These are phyloP conservation scores for Candida ascalaphidarum DNA, from an alignment of 805 yeast species.

Conservation along the genomic window DNA sequence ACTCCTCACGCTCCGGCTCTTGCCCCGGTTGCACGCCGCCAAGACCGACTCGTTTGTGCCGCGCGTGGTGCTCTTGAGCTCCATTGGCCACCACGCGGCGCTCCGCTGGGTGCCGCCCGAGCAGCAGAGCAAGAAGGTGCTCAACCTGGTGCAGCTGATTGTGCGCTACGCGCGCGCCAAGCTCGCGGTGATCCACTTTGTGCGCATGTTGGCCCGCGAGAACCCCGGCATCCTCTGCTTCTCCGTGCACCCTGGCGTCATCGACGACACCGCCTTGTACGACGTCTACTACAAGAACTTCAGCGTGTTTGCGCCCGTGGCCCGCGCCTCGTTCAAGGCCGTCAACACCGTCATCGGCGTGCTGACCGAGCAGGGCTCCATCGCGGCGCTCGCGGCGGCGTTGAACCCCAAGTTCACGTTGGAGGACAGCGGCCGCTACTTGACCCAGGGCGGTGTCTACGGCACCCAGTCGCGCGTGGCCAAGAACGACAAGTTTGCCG, in stretches of 20 bases:
- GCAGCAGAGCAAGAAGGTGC: slow-evolving; percentile 13
- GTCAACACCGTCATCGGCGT: slow-evolving; percentile 16
- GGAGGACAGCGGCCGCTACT: slow-evolving; percentile 20
- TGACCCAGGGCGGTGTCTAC: slow-evolving; percentile 22
- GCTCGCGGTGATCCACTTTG: slow-evolving; percentile 21
- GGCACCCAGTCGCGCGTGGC: slow-evolving; percentile 16
- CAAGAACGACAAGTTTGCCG: slow-evolving; percentile 10
- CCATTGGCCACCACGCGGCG: slow-evolving; percentile 23
- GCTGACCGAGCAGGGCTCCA: slow-evolving; percentile 23
- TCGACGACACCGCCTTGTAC: slow-evolving; percentile 25
- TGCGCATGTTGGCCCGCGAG: slow-evolving; percentile 15
- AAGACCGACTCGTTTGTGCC: slow-evolving; percentile 11
- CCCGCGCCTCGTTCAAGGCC: slow-evolving; percentile 8
- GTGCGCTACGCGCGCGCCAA: slow-evolving; percentile 29
- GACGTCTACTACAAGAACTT: slow-evolving; percentile 17
- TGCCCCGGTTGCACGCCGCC: slow-evolving; percentile 17
- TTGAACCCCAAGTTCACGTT: slow-evolving; percentile 17
- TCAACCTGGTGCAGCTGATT: slow-evolving; percentile 18
- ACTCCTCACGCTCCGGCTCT: slow-evolving; percentile 20
- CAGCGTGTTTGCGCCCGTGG: slow-evolving; percentile 14
- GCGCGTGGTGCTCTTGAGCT: slow-evolving; percentile 21
- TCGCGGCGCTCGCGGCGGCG: slow-evolving; percentile 25
- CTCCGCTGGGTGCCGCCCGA: slow-evolving; percentile 15
- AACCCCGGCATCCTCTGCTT: slow-evolving; percentile 22
- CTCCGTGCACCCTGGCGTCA: slow-evolving; percentile 33